Percentiles rank a stretch among this genome's conserved stretches.
Evolutionary conservation across 75 land plant species (phyloP).

Genomic region (Chamaecyparis obtusa): DNA sequence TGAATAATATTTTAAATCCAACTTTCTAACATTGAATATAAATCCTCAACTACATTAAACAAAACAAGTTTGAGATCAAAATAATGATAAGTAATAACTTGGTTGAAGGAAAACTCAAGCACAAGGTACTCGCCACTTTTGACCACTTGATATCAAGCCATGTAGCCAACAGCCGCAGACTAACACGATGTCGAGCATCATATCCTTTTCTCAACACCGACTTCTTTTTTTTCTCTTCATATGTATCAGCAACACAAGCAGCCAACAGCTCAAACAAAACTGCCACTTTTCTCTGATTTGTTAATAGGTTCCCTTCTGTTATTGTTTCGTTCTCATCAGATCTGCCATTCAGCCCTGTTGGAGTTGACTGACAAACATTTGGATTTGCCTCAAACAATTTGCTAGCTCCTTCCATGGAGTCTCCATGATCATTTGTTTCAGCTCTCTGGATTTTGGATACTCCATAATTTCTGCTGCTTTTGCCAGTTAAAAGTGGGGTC

Average conservation of each 20-base stretch:
- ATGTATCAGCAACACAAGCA: conserved; percentile 79
- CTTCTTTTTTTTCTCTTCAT: conserved; percentile 39
- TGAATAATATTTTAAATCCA: neutral
- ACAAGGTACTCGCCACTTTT: conserved; percentile 64
- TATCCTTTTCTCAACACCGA: conserved; percentile 64
- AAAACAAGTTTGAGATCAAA: neutral
- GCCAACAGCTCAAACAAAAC: conserved; percentile 78
- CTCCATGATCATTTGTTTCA: neutral
- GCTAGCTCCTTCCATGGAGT: conserved; percentile 1
- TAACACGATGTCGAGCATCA: conserved; percentile 93
- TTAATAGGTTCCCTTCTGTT: conserved; percentile 28
- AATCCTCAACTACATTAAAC: neutral
- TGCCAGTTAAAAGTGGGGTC: conserved; percentile 18
- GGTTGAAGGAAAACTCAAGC: neutral
- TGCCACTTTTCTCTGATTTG: conserved; percentile 56
- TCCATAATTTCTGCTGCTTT: neutral
- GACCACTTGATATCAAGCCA: conserved; percentile 90
- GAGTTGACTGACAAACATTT: neutral
- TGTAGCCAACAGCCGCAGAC: conserved; percentile 76
- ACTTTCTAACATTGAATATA: neutral
- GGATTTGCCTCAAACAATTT: neutral
- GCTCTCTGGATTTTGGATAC: neutral
- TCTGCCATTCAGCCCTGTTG: conserved; percentile 1
- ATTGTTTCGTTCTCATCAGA: conserved; percentile 15
- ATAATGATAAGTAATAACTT: neutral